Percentiles rank a stretch among this genome's conserved stretches.
These are phyloP conservation scores for Daldinia caldariorum DNA, from an alignment of 495 filamentous ascomycete species.

Conservation along the genomic window DNA sequence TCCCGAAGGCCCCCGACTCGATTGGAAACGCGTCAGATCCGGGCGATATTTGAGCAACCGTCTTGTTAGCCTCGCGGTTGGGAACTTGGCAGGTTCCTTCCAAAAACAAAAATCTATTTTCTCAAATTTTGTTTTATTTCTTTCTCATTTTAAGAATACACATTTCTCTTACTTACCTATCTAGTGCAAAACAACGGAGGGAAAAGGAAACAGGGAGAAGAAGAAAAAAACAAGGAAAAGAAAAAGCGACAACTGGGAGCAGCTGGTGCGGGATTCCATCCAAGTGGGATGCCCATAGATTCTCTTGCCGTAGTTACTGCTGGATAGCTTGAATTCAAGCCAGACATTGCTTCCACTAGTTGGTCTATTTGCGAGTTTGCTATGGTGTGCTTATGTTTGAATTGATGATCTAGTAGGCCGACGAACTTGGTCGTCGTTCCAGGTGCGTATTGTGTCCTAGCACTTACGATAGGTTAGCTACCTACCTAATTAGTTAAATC, in stretches of 20 bases:
- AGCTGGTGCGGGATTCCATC: constrained; percentile 40
- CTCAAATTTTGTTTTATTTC: too few species aligned
- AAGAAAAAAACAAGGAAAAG: constrained; percentile 21
- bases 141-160: not conserved
- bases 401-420: not conserved
- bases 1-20: constrained; percentile 51
- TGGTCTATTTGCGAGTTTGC: not conserved
- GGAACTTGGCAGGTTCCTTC: constrained; percentile 25
- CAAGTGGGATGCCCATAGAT: constrained; percentile 41
- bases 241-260: constrained; percentile 41
- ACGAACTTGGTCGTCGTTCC: not conserved
- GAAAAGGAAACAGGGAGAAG: constrained; percentile 22
- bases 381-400: constrained; percentile 9
- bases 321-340: constrained; percentile 48
- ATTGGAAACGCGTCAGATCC: constrained; percentile 40
- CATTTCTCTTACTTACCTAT: not conserved
- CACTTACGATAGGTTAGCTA: too few species aligned
- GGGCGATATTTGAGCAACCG: constrained; percentile 29
- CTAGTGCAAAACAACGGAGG: too few species aligned
- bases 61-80: constrained; percentile 28
- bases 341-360: constrained; percentile 41
- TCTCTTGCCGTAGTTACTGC: constrained; percentile 36
- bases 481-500: not conserved
- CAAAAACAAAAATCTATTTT: not conserved
- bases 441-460: not conserved